These are phyloP conservation scores for Cinnamomum chago DNA, from an alignment of 164 flowering plant species.

Conservation along the genomic window DNA sequence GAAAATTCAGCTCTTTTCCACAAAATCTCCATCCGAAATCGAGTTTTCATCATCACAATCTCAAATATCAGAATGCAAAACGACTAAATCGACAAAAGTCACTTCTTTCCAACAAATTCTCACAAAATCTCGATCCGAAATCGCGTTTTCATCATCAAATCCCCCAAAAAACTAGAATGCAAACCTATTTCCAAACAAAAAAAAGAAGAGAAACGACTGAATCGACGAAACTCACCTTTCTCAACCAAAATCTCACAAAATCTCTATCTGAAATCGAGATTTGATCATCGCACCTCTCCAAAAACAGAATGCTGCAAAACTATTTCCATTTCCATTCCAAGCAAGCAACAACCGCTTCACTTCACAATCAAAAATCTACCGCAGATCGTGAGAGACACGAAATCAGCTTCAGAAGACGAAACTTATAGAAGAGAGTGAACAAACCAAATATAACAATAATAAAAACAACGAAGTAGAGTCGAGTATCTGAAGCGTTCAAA, in stretches of 20 bases:
- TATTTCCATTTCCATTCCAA: too few species aligned
- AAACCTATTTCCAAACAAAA: neutral
- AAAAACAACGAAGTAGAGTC: neutral
- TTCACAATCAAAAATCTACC: neutral
- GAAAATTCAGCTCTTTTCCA: neutral
- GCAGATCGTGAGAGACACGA: neutral
- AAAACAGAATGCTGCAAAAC: too few species aligned
- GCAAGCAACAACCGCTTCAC: too few species aligned
- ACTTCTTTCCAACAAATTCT: neutral
- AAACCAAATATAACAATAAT: neutral
- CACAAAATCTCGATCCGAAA: neutral
- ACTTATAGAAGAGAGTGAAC: neutral
- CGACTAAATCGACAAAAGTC: neutral
- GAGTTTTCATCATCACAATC: too few species aligned
- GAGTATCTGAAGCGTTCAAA: constrained; percentile 1
- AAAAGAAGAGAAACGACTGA: neutral
- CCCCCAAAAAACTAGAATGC: too few species aligned
- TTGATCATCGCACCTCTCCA: neutral
- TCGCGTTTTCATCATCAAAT: neutral
- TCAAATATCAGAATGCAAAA: too few species aligned
- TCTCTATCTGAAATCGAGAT: neutral
- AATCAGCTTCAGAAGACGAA: neutral
- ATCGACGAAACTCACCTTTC: neutral
- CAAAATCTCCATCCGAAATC: neutral
- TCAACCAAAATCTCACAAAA: neutral